phyloP scores from a whole-genome alignment of 257 asterid species.

The Parsonsia alboflavescens region DNA sequence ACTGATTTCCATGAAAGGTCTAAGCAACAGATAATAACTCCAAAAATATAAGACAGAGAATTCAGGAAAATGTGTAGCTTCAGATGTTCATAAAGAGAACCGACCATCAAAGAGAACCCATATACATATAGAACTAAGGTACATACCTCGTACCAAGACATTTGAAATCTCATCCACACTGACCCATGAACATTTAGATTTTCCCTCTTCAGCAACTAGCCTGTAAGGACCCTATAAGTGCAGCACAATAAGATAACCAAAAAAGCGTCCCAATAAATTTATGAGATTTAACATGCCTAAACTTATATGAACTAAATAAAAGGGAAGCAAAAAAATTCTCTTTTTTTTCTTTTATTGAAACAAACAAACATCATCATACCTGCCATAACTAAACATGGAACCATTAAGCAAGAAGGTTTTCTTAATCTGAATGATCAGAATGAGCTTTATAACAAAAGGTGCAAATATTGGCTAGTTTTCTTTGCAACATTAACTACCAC shows the following conservation, averaged over 20 bases:
- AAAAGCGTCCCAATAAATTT: constrained; percentile 1
- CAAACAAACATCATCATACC: neutral
- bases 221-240: constrained; percentile 85
- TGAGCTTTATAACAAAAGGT: neutral
- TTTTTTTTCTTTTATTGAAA: neutral
- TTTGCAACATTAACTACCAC: neutral
- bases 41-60: too few relatives aligned
- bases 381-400: too few relatives aligned
- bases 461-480: neutral
- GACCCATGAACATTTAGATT: constrained; percentile 92
- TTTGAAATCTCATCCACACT: constrained; percentile 87
- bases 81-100: neutral
- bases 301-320: neutral
- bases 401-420: neutral
- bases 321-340: too few relatives aligned
- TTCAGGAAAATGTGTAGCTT: too few relatives aligned
- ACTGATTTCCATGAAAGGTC: neutral
- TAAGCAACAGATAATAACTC: neutral
- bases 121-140: constrained; percentile 13
- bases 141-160: constrained; percentile 73
- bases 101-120: neutral
- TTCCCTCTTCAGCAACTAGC: constrained; percentile 95
- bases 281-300: neutral
- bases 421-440: neutral
- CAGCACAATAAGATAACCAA: constrained; percentile 27